A percentile compares a stretch with the other conserved stretches of the same genome.
These are phyloP conservation scores for Apiotrichum sp. DNA, from an alignment of 1,284 basidiomycete genomes.

Conservation along the genomic window DNA sequence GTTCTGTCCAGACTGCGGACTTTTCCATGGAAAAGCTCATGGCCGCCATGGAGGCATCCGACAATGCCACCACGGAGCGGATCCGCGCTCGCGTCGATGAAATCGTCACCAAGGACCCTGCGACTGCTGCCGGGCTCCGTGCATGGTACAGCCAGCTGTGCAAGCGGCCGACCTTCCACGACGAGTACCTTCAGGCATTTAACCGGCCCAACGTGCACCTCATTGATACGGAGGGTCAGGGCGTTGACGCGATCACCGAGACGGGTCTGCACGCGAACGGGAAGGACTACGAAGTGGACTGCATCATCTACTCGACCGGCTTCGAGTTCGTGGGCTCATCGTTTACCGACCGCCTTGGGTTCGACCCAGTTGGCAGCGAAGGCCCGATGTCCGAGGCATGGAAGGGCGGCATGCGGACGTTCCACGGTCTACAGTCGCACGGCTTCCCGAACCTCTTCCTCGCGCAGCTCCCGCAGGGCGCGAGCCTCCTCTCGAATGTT, in stretches of 20 bases:
- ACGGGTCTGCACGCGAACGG: background rate
- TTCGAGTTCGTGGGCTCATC: background rate
- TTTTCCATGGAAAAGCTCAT: background rate
- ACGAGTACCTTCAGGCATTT: background rate
- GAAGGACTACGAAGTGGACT: background rate
- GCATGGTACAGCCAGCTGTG: background rate
- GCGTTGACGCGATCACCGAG: background rate
- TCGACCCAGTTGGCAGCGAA: background rate
- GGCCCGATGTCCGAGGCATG: background rate
- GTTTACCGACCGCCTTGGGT: background rate
- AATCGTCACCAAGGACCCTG: background rate
- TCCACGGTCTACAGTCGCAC: background rate
- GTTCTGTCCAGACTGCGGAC: background rate
- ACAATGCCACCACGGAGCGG: background rate
- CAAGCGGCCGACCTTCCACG: background rate
- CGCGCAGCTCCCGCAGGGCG: background rate
- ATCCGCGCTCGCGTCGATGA: background rate
- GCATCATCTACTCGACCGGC: background rate
- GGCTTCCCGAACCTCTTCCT: slow-evolving; percentile 4
- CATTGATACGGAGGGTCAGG: background rate
- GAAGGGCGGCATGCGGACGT: background rate
- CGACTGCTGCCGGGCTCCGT: background rate
- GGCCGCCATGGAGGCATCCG: background rate
- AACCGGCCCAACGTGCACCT: background rate
- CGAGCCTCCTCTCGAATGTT: background rate